These are phyloP conservation scores for Orbilia ellipsospora DNA, from an alignment of 2,329 filamentous ascomycete genomes.

Conservation along the genomic window DNA sequence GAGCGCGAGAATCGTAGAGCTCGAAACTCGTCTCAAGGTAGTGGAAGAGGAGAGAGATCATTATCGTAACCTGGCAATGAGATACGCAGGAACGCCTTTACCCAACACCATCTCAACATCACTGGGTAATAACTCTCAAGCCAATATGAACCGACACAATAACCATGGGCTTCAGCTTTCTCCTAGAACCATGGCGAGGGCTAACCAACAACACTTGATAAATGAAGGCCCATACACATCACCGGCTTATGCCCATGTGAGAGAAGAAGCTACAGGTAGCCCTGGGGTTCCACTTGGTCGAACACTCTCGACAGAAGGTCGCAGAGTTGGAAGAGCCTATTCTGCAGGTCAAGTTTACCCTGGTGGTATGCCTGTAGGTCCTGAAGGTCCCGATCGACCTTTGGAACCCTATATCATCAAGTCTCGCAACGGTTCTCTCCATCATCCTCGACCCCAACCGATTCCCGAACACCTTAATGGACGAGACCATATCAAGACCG, in stretches of 20 bases:
- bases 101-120: constrained; percentile 50
- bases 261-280: constrained; percentile 43
- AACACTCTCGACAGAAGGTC: constrained; percentile 41
- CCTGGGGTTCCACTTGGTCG: constrained; percentile 44
- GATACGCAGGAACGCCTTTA: constrained; percentile 63
- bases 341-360: constrained; percentile 52
- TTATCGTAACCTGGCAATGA: constrained; percentile 74
- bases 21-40: constrained; percentile 68
- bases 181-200: constrained; percentile 50
- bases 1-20: constrained; percentile 74
- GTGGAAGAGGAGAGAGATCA: constrained; percentile 75
- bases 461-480: constrained; percentile 45
- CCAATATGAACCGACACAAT: constrained; percentile 28
- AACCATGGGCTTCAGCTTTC: constrained; percentile 46
- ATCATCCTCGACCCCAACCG: constrained; percentile 45
- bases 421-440: constrained; percentile 48
- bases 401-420: constrained; percentile 47
- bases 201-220: constrained; percentile 49
- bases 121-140: constrained; percentile 18
- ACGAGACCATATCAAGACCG: constrained; percentile 47
- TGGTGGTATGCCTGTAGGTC: constrained; percentile 33
- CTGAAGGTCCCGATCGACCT: constrained; percentile 45
- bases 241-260: constrained; percentile 52
- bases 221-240: constrained; percentile 53
- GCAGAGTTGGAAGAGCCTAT: constrained; percentile 47